Evolutionary conservation across 2,329 filamentous ascomycete genomes (phyloP).

Genomic region (Trichoderma sp.): DNA sequence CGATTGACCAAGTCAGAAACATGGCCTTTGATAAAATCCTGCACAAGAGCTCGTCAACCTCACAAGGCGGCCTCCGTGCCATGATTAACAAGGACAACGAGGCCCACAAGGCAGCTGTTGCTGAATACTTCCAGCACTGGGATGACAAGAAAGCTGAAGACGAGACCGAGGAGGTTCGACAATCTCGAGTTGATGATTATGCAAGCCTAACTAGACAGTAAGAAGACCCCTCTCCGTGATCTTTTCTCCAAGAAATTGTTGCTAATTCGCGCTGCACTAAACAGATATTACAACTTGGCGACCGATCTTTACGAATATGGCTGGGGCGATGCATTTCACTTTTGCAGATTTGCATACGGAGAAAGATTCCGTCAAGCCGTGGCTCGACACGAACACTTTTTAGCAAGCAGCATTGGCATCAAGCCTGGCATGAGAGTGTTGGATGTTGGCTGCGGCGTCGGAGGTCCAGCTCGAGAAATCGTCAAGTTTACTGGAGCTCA

Average conservation of each 20-base stretch:
- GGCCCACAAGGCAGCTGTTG: slow-evolving; percentile 77
- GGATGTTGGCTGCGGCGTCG: slow-evolving; percentile 96
- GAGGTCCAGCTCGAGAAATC: slow-evolving; percentile 93
- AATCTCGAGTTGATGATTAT: slow-evolving; percentile 28
- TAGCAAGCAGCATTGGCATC: slow-evolving; percentile 86
- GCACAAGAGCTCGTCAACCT: slow-evolving; percentile 69
- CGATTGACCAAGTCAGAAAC: slow-evolving; percentile 78
- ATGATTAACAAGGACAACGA: slow-evolving; percentile 76
- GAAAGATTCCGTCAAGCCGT: slow-evolving; percentile 91
- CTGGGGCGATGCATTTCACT: slow-evolving; percentile 96
- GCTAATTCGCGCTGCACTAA: slow-evolving; percentile 30
- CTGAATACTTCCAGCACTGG: slow-evolving; percentile 97
- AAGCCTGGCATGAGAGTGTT: slow-evolving; percentile 86
- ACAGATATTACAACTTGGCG: slow-evolving; percentile 93
- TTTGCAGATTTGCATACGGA: slow-evolving; percentile 87
- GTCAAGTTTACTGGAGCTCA: slow-evolving; percentile 92
- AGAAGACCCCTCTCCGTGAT: background rate
- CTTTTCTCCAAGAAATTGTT: background rate
- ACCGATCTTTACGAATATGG: slow-evolving; percentile 96
- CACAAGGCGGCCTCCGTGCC: slow-evolving; percentile 71
- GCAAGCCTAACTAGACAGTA: slow-evolving; percentile 27
- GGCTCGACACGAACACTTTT: slow-evolving; percentile 96
- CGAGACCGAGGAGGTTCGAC: slow-evolving; percentile 72
- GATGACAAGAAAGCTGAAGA: slow-evolving; percentile 78
- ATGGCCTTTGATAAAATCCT: slow-evolving; percentile 82